Evolutionary conservation across 1,284 basidiomycete genomes (phyloP), one percentile per base, ranked within the genome.

Genomic region (Melampsora occidentalis): DNA sequence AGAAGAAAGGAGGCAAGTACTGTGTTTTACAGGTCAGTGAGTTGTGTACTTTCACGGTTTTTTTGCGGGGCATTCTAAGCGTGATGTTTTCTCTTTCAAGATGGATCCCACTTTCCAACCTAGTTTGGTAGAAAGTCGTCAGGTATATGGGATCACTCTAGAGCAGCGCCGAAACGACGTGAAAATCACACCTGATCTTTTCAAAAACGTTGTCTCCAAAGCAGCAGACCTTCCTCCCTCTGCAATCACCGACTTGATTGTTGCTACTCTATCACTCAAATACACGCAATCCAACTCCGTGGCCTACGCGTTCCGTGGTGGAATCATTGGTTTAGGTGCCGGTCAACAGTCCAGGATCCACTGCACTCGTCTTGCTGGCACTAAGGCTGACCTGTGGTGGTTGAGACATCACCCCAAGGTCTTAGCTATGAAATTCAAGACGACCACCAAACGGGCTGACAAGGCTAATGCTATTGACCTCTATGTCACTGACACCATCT

Each of bases 381-480:
- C 90, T 79, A 99, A 99, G 85, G 94, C 94, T n/a, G 97, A 99
- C 86, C 89, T 95, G 81, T 99, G 96, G 94, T 99, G 97, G 96
- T 87, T 98, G 77, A 90, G 96, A 49, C 94, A 98, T 85, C 94
- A 98, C 85, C 91, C 94, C 0, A 90, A 93, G 66, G 94, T 95
- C 66, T 89, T 97, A 79, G 86, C 86, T 14, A 88, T 98, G 63
- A 92, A 95, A 1, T 99, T 98, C 88, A 98, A 97, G 84, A 94
- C 95, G 84, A 94, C 94, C 63, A 91, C 93, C 80, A 99, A 98
- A 87, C 90, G 97, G 62, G 93, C 96, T 0, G 96, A 99, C 82
- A 98, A 97, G 85, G 92, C 94, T 69, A 99, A 99, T 85, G 96
- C 94, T 42, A 97, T 98, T 82, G 96, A 99, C 83, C 88, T 98